A percentile compares a stretch with the other conserved stretches of the same genome.
These are phyloP conservation scores for Globisporangium polare DNA, from an alignment of 352 stramenopile genomes.

Conservation along the genomic window DNA sequence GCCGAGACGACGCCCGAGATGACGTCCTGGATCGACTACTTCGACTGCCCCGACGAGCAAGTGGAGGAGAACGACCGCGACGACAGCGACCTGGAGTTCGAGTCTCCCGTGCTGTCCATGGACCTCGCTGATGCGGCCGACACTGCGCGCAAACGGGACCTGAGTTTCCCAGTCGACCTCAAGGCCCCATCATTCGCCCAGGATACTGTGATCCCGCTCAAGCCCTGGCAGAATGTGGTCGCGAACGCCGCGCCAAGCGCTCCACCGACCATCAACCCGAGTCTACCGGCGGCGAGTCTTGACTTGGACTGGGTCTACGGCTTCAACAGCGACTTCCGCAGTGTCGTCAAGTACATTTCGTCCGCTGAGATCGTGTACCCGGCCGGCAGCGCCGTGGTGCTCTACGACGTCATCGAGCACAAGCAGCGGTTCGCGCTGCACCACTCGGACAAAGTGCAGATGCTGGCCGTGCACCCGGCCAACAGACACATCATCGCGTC, in stretches of 20 bases:
- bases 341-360: conserved; percentile 57
- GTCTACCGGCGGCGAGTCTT: conserved; percentile 51
- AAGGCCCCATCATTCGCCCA: conserved; percentile 35
- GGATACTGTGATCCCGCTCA: conserved; percentile 21
- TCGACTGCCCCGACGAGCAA: conserved; percentile 57
- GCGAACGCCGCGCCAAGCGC: conserved; percentile 54
- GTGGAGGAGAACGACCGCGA: conserved; percentile 46
- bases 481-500: conserved; percentile 48
- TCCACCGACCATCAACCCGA: conserved; percentile 44
- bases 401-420: conserved; percentile 74
- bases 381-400: conserved; percentile 48
- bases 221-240: conserved; percentile 65
- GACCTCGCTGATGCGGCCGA: conserved; percentile 7
- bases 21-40: conserved; percentile 81
- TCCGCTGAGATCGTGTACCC: conserved; percentile 61
- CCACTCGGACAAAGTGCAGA: conserved; percentile 58
- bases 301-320: conserved; percentile 80
- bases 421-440: conserved; percentile 63
- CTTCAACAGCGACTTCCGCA: conserved; percentile 68
- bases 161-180: conserved; percentile 41
- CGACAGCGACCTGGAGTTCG: conserved; percentile 57
- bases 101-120: conserved; percentile 9
- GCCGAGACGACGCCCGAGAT: conserved; percentile 77
- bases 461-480: conserved; percentile 51
- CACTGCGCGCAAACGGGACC: conserved; percentile 35